Evolutionary conservation across 1,284 basidiomycete genomes (phyloP).

Genomic region (Fomitopsis pinicola): DNA sequence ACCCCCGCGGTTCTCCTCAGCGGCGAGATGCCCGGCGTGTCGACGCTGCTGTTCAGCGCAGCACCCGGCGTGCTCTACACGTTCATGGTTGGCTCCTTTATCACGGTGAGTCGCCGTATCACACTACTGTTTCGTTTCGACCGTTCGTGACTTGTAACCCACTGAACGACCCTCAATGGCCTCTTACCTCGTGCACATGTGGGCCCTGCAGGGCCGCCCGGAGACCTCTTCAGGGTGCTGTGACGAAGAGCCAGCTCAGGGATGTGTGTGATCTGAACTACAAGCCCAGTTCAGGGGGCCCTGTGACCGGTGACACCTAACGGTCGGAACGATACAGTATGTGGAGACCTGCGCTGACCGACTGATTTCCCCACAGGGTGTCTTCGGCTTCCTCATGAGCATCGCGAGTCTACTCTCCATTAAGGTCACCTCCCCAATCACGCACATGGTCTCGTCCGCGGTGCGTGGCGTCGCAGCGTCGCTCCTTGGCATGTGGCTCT

Average conservation of each 20-base stretch:
- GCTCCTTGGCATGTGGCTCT: conserved; percentile 70
- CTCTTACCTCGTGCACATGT: no score
- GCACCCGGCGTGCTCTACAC: conserved; percentile 41
- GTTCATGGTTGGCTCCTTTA: conserved; percentile 68
- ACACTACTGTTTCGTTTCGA: neutral
- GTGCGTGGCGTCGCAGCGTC: conserved; percentile 81
- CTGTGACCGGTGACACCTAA: no score
- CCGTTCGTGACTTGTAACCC: no score
- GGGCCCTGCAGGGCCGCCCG: no score
- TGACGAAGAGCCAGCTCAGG: no score
- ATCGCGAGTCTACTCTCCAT: conserved; percentile 86
- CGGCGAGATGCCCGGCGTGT: conserved; percentile 65
- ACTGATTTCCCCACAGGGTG: conserved; percentile 44
- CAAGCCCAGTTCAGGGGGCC: no score
- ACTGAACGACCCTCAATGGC: no score
- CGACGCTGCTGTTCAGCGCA: conserved; percentile 50
- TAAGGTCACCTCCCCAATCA: conserved; percentile 89
- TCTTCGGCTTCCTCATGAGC: conserved; percentile 84
- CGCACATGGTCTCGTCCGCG: conserved; percentile 88
- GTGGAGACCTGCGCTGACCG: neutral
- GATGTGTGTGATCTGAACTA: no score
- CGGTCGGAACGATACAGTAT: no score
- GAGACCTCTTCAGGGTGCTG: no score
- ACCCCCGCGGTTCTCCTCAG: conserved; percentile 63
- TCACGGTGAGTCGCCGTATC: conserved; percentile 50